These are phyloP conservation scores for Penicillium verrucosum DNA, from an alignment of 2,329 filamentous ascomycete species.

Conservation along the genomic window DNA sequence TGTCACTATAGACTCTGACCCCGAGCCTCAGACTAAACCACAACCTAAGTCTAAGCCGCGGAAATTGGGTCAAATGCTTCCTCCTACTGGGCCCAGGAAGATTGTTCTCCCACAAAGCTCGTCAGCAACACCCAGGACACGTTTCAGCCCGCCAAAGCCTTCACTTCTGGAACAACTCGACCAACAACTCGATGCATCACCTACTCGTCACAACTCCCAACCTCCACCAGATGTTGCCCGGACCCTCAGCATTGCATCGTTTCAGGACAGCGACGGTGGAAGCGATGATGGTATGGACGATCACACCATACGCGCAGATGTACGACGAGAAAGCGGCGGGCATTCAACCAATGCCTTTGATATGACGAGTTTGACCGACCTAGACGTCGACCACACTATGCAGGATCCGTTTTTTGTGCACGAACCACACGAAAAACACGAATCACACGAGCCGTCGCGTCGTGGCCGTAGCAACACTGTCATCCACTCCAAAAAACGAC, in stretches of 20 bases:
- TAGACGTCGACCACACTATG: constrained; percentile 30
- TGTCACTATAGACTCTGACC: not conserved
- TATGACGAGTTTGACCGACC: constrained; percentile 31
- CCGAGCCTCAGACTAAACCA: not conserved
- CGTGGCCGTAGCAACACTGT: constrained; percentile 26
- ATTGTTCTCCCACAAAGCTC: constrained; percentile 35
- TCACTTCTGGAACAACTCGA: constrained; percentile 39
- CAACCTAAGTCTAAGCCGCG: constrained; percentile 13
- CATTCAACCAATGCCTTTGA: constrained; percentile 32
- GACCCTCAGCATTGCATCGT: constrained; percentile 18
- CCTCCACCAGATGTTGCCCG: constrained; percentile 27
- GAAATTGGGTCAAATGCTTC: constrained; percentile 26
- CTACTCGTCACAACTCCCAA: constrained; percentile 33
- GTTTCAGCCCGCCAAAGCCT: constrained; percentile 42
- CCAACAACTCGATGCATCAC: constrained; percentile 36
- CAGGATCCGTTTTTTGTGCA: constrained; percentile 33
- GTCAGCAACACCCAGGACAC: constrained; percentile 36
- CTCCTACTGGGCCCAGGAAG: constrained; percentile 27
- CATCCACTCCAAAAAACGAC: constrained; percentile 29
- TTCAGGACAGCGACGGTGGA: constrained; percentile 20
- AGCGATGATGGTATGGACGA: constrained; percentile 20
- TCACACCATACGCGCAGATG: constrained; percentile 23
- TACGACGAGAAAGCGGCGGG: constrained; percentile 24
- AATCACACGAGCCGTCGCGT: not conserved
- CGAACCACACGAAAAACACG: constrained; percentile 1